These are phyloP conservation scores for Mycena vitilis DNA, from an alignment of 768 basidiomycete species.

Conservation along the genomic window DNA sequence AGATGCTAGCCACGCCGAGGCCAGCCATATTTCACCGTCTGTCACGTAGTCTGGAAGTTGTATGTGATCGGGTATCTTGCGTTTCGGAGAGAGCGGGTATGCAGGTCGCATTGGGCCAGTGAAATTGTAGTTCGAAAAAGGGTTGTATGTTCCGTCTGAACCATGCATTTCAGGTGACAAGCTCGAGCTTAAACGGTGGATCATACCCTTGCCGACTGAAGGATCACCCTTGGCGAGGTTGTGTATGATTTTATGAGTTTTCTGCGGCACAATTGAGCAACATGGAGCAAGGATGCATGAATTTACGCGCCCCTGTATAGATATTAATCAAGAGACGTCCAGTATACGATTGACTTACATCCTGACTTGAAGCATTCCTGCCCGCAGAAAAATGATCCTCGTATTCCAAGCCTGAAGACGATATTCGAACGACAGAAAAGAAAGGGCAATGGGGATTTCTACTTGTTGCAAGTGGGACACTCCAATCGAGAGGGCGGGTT, in stretches of 20 bases:
- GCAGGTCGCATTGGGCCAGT: slow-evolving; percentile 84
- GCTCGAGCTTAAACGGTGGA: slow-evolving; percentile 7
- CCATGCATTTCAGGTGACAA: slow-evolving; percentile 6
- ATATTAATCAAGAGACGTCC: slow-evolving; percentile 28
- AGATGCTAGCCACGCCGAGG: slow-evolving; percentile 27
- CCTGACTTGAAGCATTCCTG: slow-evolving; percentile 97
- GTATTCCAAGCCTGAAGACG: slow-evolving; percentile 74
- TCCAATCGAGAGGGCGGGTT: slow-evolving; percentile 89
- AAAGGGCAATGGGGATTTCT: slow-evolving; percentile 35
- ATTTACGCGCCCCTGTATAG: slow-evolving; percentile 49
- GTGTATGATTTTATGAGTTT: slow-evolving; percentile 85
- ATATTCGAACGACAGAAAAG: slow-evolving; percentile 26
- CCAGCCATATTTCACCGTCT: slow-evolving; percentile 45
- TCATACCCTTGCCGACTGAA: slow-evolving; percentile 21
- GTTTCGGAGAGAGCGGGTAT: slow-evolving; percentile 88
- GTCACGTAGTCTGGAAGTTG: slow-evolving; percentile 89
- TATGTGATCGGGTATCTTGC: slow-evolving; percentile 86
- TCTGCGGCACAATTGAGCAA: slow-evolving; percentile 55
- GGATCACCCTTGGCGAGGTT: slow-evolving; percentile 61
- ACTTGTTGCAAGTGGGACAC: slow-evolving; percentile 96
- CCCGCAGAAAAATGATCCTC: slow-evolving; percentile 90
- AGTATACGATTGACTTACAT: slow-evolving; percentile 68
- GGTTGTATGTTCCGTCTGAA: slow-evolving; percentile 82
- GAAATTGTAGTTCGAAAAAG: slow-evolving; percentile 80
- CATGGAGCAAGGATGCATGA: slow-evolving; percentile 3